phyloP scores from a whole-genome alignment of 148 eudicot species.

The Persicaria tinctoria region DNA sequence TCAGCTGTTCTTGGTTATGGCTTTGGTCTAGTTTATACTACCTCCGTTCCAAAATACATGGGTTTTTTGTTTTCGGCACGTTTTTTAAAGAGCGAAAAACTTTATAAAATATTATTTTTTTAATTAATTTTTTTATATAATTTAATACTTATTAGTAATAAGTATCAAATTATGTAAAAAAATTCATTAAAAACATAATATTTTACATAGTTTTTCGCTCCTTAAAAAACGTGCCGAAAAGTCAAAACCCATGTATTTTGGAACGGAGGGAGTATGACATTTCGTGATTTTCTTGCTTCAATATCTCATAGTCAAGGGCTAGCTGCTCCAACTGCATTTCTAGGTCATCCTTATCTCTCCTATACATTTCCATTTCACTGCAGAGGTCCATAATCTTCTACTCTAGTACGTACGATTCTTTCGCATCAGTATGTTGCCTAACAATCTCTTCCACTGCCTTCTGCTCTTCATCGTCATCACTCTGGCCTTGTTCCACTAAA shows the following conservation, averaged over 20 bases:
- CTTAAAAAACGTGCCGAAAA: no score
- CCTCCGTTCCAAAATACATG: no score
- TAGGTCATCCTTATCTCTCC: constrained; percentile 79
- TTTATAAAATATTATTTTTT: no score
- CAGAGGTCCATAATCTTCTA: constrained; percentile 68
- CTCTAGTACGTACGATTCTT: constrained; percentile 55
- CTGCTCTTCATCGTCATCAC: constrained; percentile 65
- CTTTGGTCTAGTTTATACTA: constrained; percentile 72
- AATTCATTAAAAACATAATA: no score
- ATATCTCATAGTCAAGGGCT: constrained; percentile 84
- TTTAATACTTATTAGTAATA: no score
- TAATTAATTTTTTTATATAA: no score
- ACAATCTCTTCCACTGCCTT: constrained; percentile 76
- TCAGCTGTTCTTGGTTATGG: constrained; percentile 74
- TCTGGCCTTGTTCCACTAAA: constrained; percentile 33
- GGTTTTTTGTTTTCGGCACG: no score
- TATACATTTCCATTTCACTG: constrained; percentile 67
- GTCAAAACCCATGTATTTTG: no score
- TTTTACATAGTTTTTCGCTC: no score
- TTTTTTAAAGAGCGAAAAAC: no score
- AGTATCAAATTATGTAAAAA: no score
- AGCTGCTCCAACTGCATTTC: constrained; percentile 98
- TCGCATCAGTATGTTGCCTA: constrained; percentile 58
- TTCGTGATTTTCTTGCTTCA: constrained; percentile 91
- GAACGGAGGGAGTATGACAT: no score